These are phyloP conservation scores for Microthyrium microscopicum DNA, from an alignment of 2,329 filamentous ascomycete species.

Conservation along the genomic window DNA sequence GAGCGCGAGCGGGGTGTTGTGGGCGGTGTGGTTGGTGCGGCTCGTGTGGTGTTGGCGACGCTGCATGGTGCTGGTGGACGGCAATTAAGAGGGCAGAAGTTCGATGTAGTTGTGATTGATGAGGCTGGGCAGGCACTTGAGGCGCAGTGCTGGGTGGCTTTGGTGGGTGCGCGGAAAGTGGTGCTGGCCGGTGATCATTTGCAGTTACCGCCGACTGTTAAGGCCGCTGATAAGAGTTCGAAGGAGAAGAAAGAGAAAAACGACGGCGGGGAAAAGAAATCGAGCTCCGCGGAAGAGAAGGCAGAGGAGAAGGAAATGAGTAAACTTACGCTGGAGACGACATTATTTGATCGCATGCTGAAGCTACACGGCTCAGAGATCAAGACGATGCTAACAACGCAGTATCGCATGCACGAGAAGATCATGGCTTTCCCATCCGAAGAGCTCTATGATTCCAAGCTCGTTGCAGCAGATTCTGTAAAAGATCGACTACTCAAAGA, in stretches of 20 bases:
- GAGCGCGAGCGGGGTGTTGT: slow-evolving; percentile 73
- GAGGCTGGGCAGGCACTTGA: slow-evolving; percentile 93
- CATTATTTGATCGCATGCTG: slow-evolving; percentile 79
- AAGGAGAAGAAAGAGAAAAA: slow-evolving; percentile 19
- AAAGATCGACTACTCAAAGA: slow-evolving; percentile 58
- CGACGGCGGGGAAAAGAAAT: slow-evolving; percentile 24
- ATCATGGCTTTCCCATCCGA: slow-evolving; percentile 93
- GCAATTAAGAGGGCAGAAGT: slow-evolving; percentile 62
- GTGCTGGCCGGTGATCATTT: slow-evolving; percentile 89
- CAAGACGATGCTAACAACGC: slow-evolving; percentile 89
- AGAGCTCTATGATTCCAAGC: slow-evolving; percentile 66
- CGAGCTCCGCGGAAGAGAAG: slow-evolving; percentile 19
- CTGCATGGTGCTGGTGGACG: slow-evolving; percentile 81
- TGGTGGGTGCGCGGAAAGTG: slow-evolving; percentile 58
- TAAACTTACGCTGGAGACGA: slow-evolving; percentile 60
- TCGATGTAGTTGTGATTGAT: slow-evolving; percentile 90
- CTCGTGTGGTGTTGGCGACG: slow-evolving; percentile 81
- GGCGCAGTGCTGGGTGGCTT: slow-evolving; percentile 90
- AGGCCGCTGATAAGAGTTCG: slow-evolving; percentile 36
- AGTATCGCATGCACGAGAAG: slow-evolving; percentile 93
- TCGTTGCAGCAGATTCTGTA: slow-evolving; percentile 68
- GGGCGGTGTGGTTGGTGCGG: slow-evolving; percentile 46
- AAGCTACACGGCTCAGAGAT: slow-evolving; percentile 64
- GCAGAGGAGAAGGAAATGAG: slow-evolving; percentile 19
- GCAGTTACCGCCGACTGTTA: slow-evolving; percentile 88